Percentiles rank a stretch among this genome's conserved stretches.
phyloP scores from a whole-genome alignment of 371 early-diverging fungal species.

The Rhizopus microsporus region DNA sequence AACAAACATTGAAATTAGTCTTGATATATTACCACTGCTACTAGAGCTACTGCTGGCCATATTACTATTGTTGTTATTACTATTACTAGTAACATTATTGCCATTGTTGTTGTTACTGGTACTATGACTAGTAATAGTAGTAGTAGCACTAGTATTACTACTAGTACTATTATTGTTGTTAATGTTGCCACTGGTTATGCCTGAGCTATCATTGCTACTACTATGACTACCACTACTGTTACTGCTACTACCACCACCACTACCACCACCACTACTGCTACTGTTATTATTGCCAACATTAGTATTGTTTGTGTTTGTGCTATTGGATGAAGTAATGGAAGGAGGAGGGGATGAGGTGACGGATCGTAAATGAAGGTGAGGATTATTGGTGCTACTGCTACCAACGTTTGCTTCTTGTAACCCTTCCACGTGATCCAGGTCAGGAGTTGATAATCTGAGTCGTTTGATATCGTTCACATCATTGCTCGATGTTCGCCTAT shows the following conservation, averaged over 20 bases:
- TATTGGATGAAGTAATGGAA: constrained; percentile 16
- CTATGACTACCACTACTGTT: constrained; percentile 15
- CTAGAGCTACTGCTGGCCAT: not conserved
- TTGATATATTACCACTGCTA: constrained; percentile 1
- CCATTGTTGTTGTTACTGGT: constrained; percentile 6
- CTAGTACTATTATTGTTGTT: not conserved
- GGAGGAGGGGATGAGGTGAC: constrained; percentile 21
- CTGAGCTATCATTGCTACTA: not conserved
- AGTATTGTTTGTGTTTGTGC: not conserved
- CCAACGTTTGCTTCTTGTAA: constrained; percentile 8
- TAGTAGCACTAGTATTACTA: not conserved
- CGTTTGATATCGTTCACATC: constrained; percentile 51
- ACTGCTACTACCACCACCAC: not conserved
- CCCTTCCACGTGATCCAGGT: constrained; percentile 20
- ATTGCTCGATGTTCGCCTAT: constrained; percentile 53
- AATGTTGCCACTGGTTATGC: not conserved
- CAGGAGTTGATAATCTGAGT: constrained; percentile 35
- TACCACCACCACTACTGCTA: not conserved
- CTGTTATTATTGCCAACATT: not conserved
- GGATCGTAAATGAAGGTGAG: constrained; percentile 9
- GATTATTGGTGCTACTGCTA: constrained; percentile 7
- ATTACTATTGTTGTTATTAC: not conserved
- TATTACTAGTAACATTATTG: constrained; percentile 4
- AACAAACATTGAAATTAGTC: no score
- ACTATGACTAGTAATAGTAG: not conserved